Evolutionary conservation across 441 rosid species (phyloP).

Genomic region (Euphorbia neoarborescens): DNA sequence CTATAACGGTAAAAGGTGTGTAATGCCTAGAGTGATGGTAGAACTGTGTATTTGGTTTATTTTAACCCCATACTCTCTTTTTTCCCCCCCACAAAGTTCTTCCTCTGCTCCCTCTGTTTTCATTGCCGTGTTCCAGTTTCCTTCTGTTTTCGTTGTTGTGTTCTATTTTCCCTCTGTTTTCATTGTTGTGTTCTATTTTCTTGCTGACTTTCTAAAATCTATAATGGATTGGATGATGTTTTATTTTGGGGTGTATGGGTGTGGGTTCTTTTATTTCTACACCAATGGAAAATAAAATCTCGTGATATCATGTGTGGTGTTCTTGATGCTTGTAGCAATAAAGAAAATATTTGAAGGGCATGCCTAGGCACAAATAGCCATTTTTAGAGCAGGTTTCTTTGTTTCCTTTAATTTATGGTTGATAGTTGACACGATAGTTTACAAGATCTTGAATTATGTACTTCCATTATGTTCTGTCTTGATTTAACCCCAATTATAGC

Average conservation of each 20-base stretch:
- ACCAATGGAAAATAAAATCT: neutral
- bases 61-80: no score
- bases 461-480: slow-evolving; percentile 3
- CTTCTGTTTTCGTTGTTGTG: neutral
- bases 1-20: neutral
- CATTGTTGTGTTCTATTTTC: neutral
- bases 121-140: neutral
- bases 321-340: neutral
- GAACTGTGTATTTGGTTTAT: neutral
- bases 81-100: no score
- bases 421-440: neutral
- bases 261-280: neutral
- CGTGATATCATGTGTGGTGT: neutral
- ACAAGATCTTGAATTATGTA: neutral
- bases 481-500: neutral
- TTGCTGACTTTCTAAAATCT: neutral
- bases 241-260: neutral
- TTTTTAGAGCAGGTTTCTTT: neutral
- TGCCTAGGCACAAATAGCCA: neutral
- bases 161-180: neutral
- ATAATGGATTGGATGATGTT: neutral
- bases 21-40: neutral
- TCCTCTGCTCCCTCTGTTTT: no score
- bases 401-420: neutral
- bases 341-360: neutral